Base-by-base conservation (phyloP, 176 grass and related monocot genomes). In the Eragrostis curvula region DNA sequence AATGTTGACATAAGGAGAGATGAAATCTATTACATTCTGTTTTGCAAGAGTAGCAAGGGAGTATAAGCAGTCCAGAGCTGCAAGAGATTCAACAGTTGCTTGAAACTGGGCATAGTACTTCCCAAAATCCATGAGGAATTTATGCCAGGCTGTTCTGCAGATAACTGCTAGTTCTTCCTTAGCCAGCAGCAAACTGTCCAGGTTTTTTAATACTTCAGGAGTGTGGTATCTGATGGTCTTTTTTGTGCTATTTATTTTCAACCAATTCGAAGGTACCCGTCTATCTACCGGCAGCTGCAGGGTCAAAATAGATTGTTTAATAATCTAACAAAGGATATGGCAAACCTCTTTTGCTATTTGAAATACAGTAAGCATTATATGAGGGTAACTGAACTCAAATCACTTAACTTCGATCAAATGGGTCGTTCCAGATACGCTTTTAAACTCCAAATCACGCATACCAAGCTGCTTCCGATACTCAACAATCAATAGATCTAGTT, bases 191-290 rank as follows among this genome's bases (percentile, higher is more conserved):
- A 95, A 83, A 53, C 78, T 81, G 65, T 98, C 92, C 50, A 98
- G 59, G 75, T 86, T 90, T 77, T 90, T 91, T 62, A 90, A 78
- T 42, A 91, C 77, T 81, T 98, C 92, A 59, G 92, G 88, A 40
- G 92, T 91, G 77, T 98, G 92, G 87, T 98, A 95, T 85, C 92
- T 81, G 16, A 77, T 90, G 76, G 88, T 81, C 67, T 91, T 98
- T 80, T 91, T 98, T 45, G 88, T 98, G 85, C 92, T 95, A 88
- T 89, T 95, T 75, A 98, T 84, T 80, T 93, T 98, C 71, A 91
- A 66, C 90, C 96, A 98, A 73, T 89, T 93, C 78, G 90, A 90
- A 74, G 96, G 92, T 46, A 91, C 92, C 79, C 68, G 91, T 89
- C 52, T 76, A 75, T 98, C 84, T 79, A 78, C 55, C 57, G 88